Base-by-base conservation (phyloP, 805 yeast species). In the Kockiozyma suomiensis region DNA sequence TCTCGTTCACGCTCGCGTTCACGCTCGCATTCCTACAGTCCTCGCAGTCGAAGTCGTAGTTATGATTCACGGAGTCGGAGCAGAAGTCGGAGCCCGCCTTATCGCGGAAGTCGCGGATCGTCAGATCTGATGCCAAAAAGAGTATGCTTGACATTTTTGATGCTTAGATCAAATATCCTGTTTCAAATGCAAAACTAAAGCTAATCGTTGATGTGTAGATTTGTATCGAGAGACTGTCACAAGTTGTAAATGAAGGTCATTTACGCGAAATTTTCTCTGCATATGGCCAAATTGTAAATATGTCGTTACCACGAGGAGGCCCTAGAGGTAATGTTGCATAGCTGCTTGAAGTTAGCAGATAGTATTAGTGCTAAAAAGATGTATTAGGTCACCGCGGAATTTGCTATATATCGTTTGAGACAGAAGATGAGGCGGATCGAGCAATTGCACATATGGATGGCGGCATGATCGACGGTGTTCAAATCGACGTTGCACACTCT, bases 391-490 rank as follows among this genome's bases (percentile, higher is more conserved):
- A 49, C 51, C 48, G 56, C 17, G 58, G 59, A 4, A 13, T 53
- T 12, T 58, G 63, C 48, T 63, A 47, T 25, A 47, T 63, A 38
- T 35, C 54, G 1, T 63, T 43, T 41, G 62, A 54, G 13, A 50
- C 53, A 10, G 58, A 49, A 30, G 49, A 32, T 10, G 62, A 57
- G n/a, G 67, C 66, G 5, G 52, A 50, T 23, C 47, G n/a, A 5
- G 66, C 66, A 10, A 57, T 63, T 28, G 62, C 62, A 7, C 66
- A 63, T 21, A 62, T 63, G 66, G 42, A 63, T 19, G 66, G 48
- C 7, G 66, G 66, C 5, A 50, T 38, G 19, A 63, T 63, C 32
- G 66, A 63, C 21, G 66, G 66, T 17, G 37, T 49, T 15, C 26
- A 54, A 32, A 43, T 63, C 43, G 30, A 21, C 8, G 66, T 63